These are phyloP conservation scores for Cynanchum wilfordii DNA, from an alignment of 257 asterid species.

Conservation along the genomic window DNA sequence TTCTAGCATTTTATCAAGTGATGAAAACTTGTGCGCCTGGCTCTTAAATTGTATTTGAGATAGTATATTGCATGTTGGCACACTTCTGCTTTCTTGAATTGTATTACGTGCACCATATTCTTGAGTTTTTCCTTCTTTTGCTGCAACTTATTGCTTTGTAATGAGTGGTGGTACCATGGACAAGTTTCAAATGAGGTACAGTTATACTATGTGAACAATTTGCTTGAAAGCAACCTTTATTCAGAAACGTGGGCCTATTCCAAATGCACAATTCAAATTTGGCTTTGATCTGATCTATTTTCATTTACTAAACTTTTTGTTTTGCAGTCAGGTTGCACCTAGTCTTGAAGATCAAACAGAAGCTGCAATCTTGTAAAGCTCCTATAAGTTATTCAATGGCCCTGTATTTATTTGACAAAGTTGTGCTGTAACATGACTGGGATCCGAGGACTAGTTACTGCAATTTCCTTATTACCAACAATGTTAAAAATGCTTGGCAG, in stretches of 20 bases:
- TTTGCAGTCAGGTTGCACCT: slow-evolving; percentile 8
- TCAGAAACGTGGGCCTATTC: neutral
- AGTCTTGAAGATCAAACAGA: neutral
- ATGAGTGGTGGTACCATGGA: neutral
- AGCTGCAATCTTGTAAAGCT: neutral
- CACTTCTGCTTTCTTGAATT: neutral
- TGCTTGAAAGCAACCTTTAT: neutral
- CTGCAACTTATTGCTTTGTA: neutral
- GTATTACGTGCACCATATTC: neutral
- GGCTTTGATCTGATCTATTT: neutral
- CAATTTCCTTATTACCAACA: slow-evolving; percentile 8
- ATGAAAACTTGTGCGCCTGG: neutral
- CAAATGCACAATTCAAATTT: too few species aligned
- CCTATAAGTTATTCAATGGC: neutral
- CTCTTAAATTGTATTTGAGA: neutral
- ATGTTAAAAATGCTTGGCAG: slow-evolving; percentile 2
- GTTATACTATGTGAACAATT: neutral
- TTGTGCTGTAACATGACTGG: neutral
- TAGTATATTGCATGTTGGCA: neutral
- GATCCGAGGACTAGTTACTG: neutral
- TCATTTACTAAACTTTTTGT: neutral
- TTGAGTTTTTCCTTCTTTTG: neutral
- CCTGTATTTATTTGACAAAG: neutral
- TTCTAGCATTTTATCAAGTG: neutral
- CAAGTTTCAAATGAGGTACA: neutral